These are phyloP conservation scores for Balakata baccata DNA, from an alignment of 345 rosid species.

Conservation along the genomic window DNA sequence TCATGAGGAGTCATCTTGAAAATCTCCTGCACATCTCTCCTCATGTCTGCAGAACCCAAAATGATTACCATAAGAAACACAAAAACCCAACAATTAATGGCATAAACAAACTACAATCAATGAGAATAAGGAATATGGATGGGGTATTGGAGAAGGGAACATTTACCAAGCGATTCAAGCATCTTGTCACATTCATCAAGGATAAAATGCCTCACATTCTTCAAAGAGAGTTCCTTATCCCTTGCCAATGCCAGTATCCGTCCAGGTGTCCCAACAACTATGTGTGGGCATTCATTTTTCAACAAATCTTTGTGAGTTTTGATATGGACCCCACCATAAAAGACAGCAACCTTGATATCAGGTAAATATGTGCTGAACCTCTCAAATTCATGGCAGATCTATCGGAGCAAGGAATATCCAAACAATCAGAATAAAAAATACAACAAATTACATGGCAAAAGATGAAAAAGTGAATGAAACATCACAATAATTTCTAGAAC, in stretches of 20 bases:
- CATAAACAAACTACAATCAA: too few relatives aligned
- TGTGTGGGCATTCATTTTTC: constrained; percentile 20
- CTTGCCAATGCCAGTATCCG: constrained; percentile 74
- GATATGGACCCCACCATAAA: constrained; percentile 90
- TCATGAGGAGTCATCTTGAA: neutral
- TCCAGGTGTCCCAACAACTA: constrained; percentile 95
- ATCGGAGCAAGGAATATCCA: neutral
- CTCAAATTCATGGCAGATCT: constrained; percentile 88
- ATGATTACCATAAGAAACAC: too few relatives aligned
- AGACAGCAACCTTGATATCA: constrained; percentile 92
- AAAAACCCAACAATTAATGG: too few relatives aligned
- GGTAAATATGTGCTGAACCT: constrained; percentile 92
- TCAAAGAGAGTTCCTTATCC: constrained; percentile 84
- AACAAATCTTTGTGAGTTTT: constrained; percentile 82
- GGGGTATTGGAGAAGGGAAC: too few relatives aligned
- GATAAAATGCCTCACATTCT: constrained; percentile 64
- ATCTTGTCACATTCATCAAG: constrained; percentile 68
- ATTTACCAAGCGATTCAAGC: constrained; percentile 34
- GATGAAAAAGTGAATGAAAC: too few relatives aligned
- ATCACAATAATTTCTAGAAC: too few relatives aligned
- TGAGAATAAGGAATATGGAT: too few relatives aligned
- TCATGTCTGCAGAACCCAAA: constrained; percentile 22
- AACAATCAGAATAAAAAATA: neutral
- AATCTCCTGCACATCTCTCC: neutral
- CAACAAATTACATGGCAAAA: neutral